Conservation (phyloP, 345 rosid genomes). For the Boechera retrofracta region DNA sequence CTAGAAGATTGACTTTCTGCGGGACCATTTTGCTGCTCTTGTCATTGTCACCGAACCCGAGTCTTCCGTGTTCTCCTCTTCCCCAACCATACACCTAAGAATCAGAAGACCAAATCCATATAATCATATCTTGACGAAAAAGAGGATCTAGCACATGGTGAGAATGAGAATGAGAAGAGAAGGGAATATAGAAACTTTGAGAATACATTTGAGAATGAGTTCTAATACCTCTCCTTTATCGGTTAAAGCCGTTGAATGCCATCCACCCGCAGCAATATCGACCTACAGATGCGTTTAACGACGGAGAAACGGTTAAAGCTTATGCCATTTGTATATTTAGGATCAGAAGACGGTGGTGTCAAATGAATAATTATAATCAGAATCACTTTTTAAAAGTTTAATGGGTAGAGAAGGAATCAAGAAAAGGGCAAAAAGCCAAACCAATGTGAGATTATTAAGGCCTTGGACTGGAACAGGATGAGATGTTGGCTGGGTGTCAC, state of each 20-base stretch:
- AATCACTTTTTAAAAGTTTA: neutral
- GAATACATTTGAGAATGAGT: neutral
- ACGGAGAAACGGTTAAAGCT: neutral
- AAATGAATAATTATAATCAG: neutral
- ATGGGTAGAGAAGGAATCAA: constrained; percentile 8
- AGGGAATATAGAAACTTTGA: too few species aligned
- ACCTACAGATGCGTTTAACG: constrained; percentile 53
- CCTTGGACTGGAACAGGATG: constrained; percentile 88
- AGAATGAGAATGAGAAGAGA: neutral
- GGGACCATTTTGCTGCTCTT: constrained; percentile 99
- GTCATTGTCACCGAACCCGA: constrained; percentile 96
- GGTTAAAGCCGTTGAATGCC: constrained; percentile 97
- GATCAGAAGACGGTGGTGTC: neutral
- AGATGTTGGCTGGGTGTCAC: constrained; percentile 97
- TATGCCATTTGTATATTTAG: neutral
- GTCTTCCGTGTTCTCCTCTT: constrained; percentile 98
- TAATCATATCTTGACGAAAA: constrained; percentile 1
- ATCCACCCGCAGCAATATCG: constrained; percentile 99
- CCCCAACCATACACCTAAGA: constrained; percentile 96
- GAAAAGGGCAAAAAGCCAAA: constrained; percentile 41
- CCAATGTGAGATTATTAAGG: constrained; percentile 83
- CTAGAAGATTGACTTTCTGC: constrained; percentile 84
- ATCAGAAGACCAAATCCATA: constrained; percentile 10
- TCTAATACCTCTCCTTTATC: constrained; percentile 76
- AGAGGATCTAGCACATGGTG: neutral